Conservation (phyloP, 2,329 filamentous ascomycete species). For the Myrmaecium sp. region DNA sequence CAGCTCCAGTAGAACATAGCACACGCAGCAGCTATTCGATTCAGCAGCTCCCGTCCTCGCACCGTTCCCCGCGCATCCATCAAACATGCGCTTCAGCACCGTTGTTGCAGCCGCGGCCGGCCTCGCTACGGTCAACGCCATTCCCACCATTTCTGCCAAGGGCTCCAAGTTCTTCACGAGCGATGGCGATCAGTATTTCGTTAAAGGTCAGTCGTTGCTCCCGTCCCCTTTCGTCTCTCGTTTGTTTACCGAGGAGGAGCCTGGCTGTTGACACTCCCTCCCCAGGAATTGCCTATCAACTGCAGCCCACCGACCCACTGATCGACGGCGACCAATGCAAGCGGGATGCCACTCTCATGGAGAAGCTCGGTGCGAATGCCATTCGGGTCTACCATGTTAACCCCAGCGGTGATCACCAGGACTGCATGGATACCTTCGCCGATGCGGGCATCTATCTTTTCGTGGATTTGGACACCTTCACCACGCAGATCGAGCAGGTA, state of each 20-base stretch:
- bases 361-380: slow-evolving; percentile 62
- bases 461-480: slow-evolving; percentile 64
- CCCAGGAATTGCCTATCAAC: slow-evolving; percentile 55
- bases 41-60: no score
- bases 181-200: slow-evolving; percentile 66
- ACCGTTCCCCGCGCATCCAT: no score
- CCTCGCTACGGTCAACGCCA: slow-evolving; percentile 24
- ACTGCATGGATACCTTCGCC: slow-evolving; percentile 66
- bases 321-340: slow-evolving; percentile 58
- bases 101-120: slow-evolving; percentile 8
- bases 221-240: neutral
- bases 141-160: slow-evolving; percentile 40
- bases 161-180: slow-evolving; percentile 76
- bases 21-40: no score
- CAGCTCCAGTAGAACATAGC: no score
- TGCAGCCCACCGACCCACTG: slow-evolving; percentile 56
- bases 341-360: slow-evolving; percentile 61
- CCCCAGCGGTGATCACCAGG: slow-evolving; percentile 49
- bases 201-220: slow-evolving; percentile 45
- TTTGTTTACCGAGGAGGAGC: neutral
- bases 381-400: slow-evolving; percentile 86
- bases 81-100: slow-evolving; percentile 1
- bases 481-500: slow-evolving; percentile 45
- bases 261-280: slow-evolving; percentile 5
- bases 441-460: slow-evolving; percentile 71